Conservation (phyloP, 106 monocot species). For the Posidonia australis region DNA sequence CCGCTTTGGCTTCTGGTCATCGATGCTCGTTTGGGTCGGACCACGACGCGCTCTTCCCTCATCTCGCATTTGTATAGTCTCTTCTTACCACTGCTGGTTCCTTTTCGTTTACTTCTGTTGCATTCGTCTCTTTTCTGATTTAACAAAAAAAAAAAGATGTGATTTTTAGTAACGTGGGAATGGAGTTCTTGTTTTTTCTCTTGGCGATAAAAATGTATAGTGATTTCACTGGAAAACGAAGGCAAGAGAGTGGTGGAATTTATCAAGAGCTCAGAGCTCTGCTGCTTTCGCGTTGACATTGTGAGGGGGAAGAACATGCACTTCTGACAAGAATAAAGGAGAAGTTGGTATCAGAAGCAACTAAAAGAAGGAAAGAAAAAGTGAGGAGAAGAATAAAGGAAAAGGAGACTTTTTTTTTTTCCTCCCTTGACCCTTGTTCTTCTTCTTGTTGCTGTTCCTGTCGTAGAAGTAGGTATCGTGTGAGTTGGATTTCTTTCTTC, state of each 20-base stretch:
- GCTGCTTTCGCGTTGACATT: too few species aligned
- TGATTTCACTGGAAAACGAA: too few species aligned
- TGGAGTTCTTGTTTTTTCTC: too few species aligned
- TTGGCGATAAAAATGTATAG: too few species aligned
- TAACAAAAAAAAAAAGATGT: too few species aligned
- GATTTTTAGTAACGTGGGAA: too few species aligned
- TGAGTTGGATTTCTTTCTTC: not conserved
- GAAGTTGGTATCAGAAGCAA: not conserved
- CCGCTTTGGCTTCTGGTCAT: not conserved
- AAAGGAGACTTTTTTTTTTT: not conserved
- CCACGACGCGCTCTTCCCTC: slow-evolving; percentile 6
- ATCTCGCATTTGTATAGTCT: not conserved
- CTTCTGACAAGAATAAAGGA: not conserved
- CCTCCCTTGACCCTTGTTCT: not conserved
- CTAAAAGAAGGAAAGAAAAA: not conserved
- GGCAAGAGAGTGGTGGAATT: too few species aligned
- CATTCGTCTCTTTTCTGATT: too few species aligned
- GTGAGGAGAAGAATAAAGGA: not conserved
- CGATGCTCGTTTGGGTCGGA: not conserved
- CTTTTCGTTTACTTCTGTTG: not conserved
- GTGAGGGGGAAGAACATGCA: not conserved
- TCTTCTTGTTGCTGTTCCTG: too few species aligned
- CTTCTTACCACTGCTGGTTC: not conserved
- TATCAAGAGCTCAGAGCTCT: too few species aligned
- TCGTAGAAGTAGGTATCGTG: too few species aligned